phyloP scores from a whole-genome alignment of 164 flowering plant species.

The Magnolia sinica region DNA sequence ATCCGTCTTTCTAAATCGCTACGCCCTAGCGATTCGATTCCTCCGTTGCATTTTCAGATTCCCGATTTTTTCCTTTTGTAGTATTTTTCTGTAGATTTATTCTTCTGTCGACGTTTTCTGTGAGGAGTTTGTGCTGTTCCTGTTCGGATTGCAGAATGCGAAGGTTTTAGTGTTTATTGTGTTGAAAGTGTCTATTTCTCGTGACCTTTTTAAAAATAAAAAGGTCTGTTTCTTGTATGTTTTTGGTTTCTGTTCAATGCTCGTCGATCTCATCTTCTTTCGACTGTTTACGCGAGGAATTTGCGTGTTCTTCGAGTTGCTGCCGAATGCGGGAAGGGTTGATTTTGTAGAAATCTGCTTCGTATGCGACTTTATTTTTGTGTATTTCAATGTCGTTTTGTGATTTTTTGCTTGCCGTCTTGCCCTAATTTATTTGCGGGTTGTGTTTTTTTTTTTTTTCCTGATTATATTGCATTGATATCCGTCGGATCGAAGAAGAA shows the following conservation, averaged over 20 bases:
- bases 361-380: background rate
- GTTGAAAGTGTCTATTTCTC: background rate
- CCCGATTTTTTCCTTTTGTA: no score
- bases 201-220: background rate
- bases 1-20: no score
- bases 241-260: no score
- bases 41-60: no score
- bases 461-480: no score
- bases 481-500: no score
- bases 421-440: no score
- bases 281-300: background rate
- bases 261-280: slow-evolving; percentile 1
- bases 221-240: background rate
- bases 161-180: background rate
- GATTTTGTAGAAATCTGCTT: background rate
- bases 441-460: no score
- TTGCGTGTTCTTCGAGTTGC: background rate
- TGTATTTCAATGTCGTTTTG: background rate
- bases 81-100: background rate
- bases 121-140: background rate
- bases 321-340: slow-evolving; percentile 7
- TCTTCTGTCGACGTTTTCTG: background rate
- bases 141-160: background rate
- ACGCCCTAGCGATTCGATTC: no score
- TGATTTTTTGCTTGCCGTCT: background rate